Conservation (phyloP, 305 asterid genomes). For the Plantago lanceolata region DNA sequence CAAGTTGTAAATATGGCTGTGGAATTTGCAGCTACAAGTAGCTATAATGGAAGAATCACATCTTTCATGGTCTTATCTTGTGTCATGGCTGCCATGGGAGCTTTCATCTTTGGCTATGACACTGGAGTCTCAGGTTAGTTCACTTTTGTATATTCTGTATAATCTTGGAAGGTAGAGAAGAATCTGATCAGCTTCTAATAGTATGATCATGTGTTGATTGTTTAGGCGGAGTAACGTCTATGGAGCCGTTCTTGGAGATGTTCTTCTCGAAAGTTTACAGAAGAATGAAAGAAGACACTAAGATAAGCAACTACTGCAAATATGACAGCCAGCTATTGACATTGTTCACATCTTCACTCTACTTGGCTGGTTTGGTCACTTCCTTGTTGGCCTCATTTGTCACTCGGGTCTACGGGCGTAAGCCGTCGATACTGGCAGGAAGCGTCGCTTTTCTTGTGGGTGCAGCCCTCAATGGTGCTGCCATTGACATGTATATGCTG, state of each 20-base stretch:
- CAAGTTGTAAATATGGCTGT: background rate
- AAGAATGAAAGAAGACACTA: slow-evolving; percentile 5
- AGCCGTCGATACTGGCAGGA: background rate
- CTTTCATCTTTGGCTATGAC: slow-evolving; percentile 1
- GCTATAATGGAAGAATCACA: slow-evolving; percentile 1
- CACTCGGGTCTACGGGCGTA: slow-evolving; percentile 1
- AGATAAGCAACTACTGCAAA: slow-evolving; percentile 5
- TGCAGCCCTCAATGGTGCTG: slow-evolving; percentile 2
- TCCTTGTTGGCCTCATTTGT: background rate
- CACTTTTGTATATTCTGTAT: too few relatives aligned
- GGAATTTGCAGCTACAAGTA: background rate
- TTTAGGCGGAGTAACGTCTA: slow-evolving; percentile 4
- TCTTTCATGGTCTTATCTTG: slow-evolving; percentile 7
- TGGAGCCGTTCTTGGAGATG: background rate
- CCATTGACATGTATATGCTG: slow-evolving; percentile 3
- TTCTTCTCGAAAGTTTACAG: slow-evolving; percentile 1
- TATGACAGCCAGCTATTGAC: slow-evolving; percentile 3
- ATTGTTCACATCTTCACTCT: slow-evolving; percentile 2
- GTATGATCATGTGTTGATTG: background rate
- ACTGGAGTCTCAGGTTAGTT: slow-evolving; percentile 3
- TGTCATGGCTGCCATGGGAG: slow-evolving; percentile 1
- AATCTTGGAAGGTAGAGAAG: background rate
- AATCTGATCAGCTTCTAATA: background rate
- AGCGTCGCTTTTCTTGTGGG: background rate
- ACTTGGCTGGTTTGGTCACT: slow-evolving; percentile 6